These are phyloP conservation scores for Heritiera fomes DNA, from an alignment of 345 rosid species.

Conservation along the genomic window DNA sequence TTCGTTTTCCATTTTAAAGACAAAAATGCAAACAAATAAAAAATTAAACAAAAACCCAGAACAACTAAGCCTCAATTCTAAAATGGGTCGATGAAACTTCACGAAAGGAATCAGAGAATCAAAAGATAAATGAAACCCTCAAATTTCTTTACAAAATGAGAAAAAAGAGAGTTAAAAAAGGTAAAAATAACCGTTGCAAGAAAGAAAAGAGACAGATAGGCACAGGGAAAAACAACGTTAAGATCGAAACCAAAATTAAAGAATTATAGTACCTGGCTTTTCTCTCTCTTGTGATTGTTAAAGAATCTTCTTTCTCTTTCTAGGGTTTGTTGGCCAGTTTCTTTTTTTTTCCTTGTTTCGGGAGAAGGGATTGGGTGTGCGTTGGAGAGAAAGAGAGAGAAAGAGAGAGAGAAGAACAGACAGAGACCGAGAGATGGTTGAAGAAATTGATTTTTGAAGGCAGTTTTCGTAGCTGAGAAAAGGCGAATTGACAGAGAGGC, in stretches of 20 bases:
- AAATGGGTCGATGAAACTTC: conserved; percentile 4
- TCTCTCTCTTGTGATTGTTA: background rate
- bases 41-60: conserved; percentile 24
- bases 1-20: conserved; percentile 39
- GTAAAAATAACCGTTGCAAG: conserved; percentile 22
- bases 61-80: background rate
- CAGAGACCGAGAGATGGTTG: conserved; percentile 11
- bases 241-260: conserved; percentile 24
- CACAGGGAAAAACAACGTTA: conserved; percentile 34
- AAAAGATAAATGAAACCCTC: conserved; percentile 19
- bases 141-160: conserved; percentile 10
- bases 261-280: conserved; percentile 24
- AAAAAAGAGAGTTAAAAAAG: background rate
- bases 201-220: conserved; percentile 36
- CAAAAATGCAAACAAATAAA: background rate
- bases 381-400: conserved; percentile 11
- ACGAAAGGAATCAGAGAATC: conserved; percentile 8
- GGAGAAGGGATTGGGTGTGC: background rate
- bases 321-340: background rate
- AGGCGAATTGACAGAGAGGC: background rate
- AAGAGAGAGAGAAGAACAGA: conserved; percentile 21
- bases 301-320: conserved; percentile 13
- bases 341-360: background rate
- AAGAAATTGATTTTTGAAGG: conserved; percentile 5
- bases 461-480: no score